phyloP scores from a whole-genome alignment of 2,329 filamentous ascomycete genomes.

The Tolypocladium album region DNA sequence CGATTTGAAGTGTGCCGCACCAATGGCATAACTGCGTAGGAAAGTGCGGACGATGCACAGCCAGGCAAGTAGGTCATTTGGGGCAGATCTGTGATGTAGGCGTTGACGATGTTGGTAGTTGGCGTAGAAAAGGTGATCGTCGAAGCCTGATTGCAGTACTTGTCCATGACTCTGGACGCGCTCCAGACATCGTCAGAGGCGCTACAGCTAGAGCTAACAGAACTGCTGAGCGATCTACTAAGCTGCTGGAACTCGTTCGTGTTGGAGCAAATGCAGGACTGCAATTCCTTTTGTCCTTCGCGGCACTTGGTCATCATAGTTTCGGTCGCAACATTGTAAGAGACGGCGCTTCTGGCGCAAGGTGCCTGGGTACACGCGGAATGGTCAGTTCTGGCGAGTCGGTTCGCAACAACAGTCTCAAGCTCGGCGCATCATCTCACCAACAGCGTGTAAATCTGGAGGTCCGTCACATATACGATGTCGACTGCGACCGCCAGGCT shows the following conservation, averaged over 20 bases:
- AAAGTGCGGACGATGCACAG: conserved; percentile 22
- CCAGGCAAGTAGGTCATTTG: conserved; percentile 25
- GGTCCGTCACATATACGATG: conserved; percentile 33
- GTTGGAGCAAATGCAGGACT: conserved; percentile 43
- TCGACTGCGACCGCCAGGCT: conserved; percentile 6
- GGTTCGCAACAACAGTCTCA: neutral
- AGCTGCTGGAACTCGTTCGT: conserved; percentile 28
- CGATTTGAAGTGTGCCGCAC: conserved; percentile 7
- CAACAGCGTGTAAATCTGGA: conserved; percentile 28
- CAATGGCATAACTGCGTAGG: conserved; percentile 17
- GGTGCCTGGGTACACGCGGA: conserved; percentile 27
- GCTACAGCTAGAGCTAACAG: conserved; percentile 32
- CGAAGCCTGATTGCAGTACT: conserved; percentile 36
- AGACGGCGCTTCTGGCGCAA: conserved; percentile 36
- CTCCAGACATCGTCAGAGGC: conserved; percentile 35
- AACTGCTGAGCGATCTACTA: conserved; percentile 24
- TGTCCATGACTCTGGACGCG: conserved; percentile 30
- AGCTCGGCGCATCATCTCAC: conserved; percentile 12
- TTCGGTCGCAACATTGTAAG: conserved; percentile 29
- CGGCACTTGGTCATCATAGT: conserved; percentile 31
- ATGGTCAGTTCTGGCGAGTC: neutral
- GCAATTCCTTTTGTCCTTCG: conserved; percentile 30
- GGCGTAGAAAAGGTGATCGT: conserved; percentile 30
- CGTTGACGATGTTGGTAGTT: conserved; percentile 26
- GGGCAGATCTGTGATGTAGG: conserved; percentile 40